phyloP scores from a whole-genome alignment of 495 filamentous ascomycete genomes.

The Aspergillus panamensis region DNA sequence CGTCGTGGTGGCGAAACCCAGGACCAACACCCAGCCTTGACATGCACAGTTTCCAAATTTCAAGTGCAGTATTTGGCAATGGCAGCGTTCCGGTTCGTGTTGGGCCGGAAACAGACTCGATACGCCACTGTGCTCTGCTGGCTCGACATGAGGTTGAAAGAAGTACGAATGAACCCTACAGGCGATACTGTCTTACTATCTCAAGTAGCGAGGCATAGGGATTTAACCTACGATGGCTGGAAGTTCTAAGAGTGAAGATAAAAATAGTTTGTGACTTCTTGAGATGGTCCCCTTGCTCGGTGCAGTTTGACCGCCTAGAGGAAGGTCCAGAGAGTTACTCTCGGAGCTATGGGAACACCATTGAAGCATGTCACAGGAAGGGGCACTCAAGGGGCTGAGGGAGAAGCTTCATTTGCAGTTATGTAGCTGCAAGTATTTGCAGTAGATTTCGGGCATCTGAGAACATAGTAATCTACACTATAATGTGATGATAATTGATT shows the following conservation, averaged over 20 bases:
- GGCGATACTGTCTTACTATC: slow-evolving; percentile 27
- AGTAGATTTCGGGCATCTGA: no score
- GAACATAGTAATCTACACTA: no score
- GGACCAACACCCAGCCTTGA: slow-evolving; percentile 21
- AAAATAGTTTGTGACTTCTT: neutral
- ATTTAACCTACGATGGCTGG: slow-evolving; percentile 39
- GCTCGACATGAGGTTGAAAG: slow-evolving; percentile 48
- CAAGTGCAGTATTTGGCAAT: slow-evolving; percentile 70
- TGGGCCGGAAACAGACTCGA: slow-evolving; percentile 65
- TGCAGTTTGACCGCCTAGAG: neutral
- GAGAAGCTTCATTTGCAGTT: neutral
- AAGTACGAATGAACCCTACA: slow-evolving; percentile 31
- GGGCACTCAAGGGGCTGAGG: neutral
- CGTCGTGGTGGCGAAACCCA: neutral
- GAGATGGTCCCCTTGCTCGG: slow-evolving; percentile 1
- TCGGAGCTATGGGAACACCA: neutral
- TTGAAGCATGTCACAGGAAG: neutral
- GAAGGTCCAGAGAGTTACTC: neutral
- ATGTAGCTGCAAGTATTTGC: no score
- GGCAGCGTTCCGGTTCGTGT: slow-evolving; percentile 61
- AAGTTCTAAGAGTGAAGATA: slow-evolving; percentile 29
- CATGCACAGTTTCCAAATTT: slow-evolving; percentile 57
- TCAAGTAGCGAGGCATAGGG: slow-evolving; percentile 34
- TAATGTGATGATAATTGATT: no score
- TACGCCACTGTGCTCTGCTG: slow-evolving; percentile 60